Base-by-base conservation (phyloP, 805 yeast species). In the Cyberlindnera maclurae region DNA sequence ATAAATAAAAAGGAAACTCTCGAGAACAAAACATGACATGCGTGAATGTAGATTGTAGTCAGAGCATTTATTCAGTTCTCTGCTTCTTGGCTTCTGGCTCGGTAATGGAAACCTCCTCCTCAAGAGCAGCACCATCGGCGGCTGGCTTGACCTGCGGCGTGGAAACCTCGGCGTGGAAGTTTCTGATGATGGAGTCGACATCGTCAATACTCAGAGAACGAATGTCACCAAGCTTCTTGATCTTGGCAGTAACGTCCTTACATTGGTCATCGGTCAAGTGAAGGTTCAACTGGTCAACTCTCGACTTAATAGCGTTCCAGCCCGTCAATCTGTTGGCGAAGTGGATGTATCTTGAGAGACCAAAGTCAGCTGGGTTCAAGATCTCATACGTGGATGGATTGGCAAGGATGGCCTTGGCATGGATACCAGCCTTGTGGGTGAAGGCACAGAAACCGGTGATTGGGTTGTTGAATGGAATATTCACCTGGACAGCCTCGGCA, bases 381-480 rank as follows among this genome's bases (percentile, higher is more conserved):
- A 90, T 90, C 72, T 90, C 98, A 64, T 90, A 90, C n/a, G 97
- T 93, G 34, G 96, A 87, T 46, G 98, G 98, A 68, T 90, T 93
- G 42, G 98, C 98, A 50, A 90, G 76, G 52, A 90, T 90, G 41
- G 97, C 97, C 74, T 93, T 90, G 56, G 98, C 97, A 64, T 90
- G 98, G 62, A 90, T 89, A 66, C 98, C 98, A 42, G 98, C 98
- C 75, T 90, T 90, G 72, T 90, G 98, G 43, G 98, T 90, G 71
- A 90, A 90, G 33, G 98, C 98, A 73, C 97, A 93, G 82, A 93
- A 93, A 26, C 98, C 98, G 31, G 98, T 90, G 64, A 90, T 87
- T 54, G 97, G 97, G 71, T 90, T 90, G 75, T 90, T 90, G 75
- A 90, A 90, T 43, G 98, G 98, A 57, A 93, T 76, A 67, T 90